These are phyloP conservation scores for Iris pallida DNA, from an alignment of 116 monocot genomes.

Conservation along the genomic window DNA sequence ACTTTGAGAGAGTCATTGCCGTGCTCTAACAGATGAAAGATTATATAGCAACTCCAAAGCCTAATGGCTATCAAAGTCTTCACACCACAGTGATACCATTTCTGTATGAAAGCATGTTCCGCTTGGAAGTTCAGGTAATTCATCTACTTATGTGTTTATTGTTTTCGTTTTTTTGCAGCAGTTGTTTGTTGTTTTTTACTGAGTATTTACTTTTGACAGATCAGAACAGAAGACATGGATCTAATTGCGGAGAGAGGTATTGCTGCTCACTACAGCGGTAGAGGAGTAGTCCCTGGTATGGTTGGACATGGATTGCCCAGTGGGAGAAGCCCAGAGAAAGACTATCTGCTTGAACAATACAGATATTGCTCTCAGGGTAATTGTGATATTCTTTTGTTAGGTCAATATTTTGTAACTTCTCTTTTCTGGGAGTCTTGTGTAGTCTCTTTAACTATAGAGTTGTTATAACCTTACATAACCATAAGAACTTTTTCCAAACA, in stretches of 20 bases:
- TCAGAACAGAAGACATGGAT: slow-evolving; percentile 99
- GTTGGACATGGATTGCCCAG: slow-evolving; percentile 38
- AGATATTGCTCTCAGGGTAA: slow-evolving; percentile 90
- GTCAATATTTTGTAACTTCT: neutral
- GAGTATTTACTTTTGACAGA: slow-evolving; percentile 35
- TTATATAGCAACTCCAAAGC: slow-evolving; percentile 96
- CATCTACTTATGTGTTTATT: neutral
- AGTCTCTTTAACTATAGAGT: neutral
- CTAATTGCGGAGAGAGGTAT: slow-evolving; percentile 96
- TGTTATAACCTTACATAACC: neutral
- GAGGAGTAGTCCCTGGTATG: slow-evolving; percentile 36
- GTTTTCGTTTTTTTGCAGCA: neutral
- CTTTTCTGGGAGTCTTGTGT: neutral
- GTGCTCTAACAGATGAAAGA: slow-evolving; percentile 74
- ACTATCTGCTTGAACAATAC: slow-evolving; percentile 67
- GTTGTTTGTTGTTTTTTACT: slow-evolving; percentile 1
- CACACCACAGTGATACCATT: slow-evolving; percentile 98
- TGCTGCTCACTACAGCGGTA: slow-evolving; percentile 94
- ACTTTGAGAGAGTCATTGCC: neutral
- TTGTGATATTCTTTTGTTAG: neutral
- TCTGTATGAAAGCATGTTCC: slow-evolving; percentile 96
- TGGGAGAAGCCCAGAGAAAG: slow-evolving; percentile 66
- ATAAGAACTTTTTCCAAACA: slow-evolving; percentile 12
- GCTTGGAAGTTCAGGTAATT: slow-evolving; percentile 91
- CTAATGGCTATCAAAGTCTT: slow-evolving; percentile 96